Conservation (phyloP, 306 rosid species). For the Pterocarpus santalinus region DNA sequence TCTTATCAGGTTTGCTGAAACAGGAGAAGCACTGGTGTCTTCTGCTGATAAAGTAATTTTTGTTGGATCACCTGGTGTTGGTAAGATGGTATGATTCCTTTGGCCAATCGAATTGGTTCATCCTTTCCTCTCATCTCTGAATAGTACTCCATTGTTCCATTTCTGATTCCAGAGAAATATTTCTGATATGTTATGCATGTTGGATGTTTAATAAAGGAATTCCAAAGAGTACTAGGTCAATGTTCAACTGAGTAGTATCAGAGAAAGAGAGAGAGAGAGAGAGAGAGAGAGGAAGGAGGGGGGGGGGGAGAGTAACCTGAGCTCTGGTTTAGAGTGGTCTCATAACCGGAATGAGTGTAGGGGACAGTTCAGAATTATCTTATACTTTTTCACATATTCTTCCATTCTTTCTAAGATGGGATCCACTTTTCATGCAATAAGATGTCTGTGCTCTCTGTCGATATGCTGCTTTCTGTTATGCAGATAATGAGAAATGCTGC, state of each 20-base stretch:
- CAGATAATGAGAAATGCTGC: constrained; percentile 97
- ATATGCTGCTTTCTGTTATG: constrained; percentile 46
- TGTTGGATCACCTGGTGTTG: constrained; percentile 98
- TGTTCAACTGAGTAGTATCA: constrained; percentile 34
- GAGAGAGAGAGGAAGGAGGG: background rate
- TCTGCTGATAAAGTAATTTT: constrained; percentile 94
- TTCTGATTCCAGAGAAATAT: constrained; percentile 21
- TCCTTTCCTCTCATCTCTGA: constrained; percentile 27
- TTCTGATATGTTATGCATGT: constrained; percentile 32
- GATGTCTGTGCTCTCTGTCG: constrained; percentile 30
- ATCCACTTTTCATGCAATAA: constrained; percentile 33
- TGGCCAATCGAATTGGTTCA: constrained; percentile 38
- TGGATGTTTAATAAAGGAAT: constrained; percentile 33
- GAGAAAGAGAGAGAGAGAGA: background rate
- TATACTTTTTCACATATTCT: background rate
- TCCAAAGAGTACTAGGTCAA: constrained; percentile 8
- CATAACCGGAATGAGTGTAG: background rate
- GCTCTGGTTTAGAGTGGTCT: constrained; percentile 23
- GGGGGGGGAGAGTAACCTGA: background rate
- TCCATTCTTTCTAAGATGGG: constrained; percentile 29
- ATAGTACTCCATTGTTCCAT: constrained; percentile 21
- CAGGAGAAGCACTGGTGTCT: constrained; percentile 95
- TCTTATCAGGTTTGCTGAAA: constrained; percentile 86
- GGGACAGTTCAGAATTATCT: constrained; percentile 30
- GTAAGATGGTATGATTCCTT: constrained; percentile 84